A percentile compares a stretch with the other conserved stretches of the same genome.
These are phyloP conservation scores for Sporothrix brasiliensis DNA, from an alignment of 2,329 filamentous ascomycete genomes.

Conservation along the genomic window DNA sequence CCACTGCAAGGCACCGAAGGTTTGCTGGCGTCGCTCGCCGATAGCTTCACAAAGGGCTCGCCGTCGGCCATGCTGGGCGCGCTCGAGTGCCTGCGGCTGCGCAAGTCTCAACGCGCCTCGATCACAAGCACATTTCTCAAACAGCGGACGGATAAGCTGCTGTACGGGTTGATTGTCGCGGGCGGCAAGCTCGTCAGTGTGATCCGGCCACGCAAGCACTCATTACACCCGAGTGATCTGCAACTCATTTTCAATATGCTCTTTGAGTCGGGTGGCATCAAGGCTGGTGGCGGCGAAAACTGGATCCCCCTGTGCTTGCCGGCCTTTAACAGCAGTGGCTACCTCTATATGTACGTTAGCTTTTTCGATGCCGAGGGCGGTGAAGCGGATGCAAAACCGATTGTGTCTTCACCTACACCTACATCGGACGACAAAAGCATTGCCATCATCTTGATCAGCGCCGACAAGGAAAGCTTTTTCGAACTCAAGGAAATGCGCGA, in stretches of 20 bases:
- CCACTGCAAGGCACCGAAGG: conserved; percentile 90
- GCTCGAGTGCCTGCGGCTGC: conserved; percentile 87
- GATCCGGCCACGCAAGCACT: conserved; percentile 90
- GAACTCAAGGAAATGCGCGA: conserved; percentile 75
- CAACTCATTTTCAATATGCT: conserved; percentile 99
- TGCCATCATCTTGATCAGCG: conserved; percentile 89
- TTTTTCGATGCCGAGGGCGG: conserved; percentile 68
- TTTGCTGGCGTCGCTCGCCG: conserved; percentile 85
- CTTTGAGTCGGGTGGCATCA: conserved; percentile 90
- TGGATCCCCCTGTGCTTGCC: conserved; percentile 97
- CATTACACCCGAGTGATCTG: conserved; percentile 89
- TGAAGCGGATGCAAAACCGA: conserved; percentile 28
- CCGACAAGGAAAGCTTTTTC: conserved; percentile 92
- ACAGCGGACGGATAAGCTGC: conserved; percentile 71
- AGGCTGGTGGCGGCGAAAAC: conserved; percentile 87
- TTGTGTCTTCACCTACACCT: conserved; percentile 47
- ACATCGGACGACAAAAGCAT: conserved; percentile 65
- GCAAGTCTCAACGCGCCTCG: conserved; percentile 79
- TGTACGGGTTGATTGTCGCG: conserved; percentile 92
- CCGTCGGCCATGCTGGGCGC: conserved; percentile 85
- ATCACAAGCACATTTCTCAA: conserved; percentile 90
- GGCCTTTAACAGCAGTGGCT: conserved; percentile 95
- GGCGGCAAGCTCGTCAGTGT: conserved; percentile 93
- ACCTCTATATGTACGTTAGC: conserved; percentile 98
- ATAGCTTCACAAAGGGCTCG: conserved; percentile 92